Base-by-base conservation (phyloP, 495 filamentous ascomycete species). In the Viridothelium virens region DNA sequence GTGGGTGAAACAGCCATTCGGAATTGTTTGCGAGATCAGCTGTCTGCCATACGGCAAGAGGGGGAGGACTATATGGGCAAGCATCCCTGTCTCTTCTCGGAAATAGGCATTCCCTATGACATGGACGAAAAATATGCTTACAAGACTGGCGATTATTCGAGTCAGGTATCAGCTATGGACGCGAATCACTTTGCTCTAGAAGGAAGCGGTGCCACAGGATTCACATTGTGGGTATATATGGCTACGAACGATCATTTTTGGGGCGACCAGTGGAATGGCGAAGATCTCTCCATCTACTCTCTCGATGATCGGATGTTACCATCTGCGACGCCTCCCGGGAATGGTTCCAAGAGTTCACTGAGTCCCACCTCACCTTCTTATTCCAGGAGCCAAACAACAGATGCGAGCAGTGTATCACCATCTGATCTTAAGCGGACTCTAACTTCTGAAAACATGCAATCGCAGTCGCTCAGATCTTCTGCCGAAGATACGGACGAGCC, bases 61-160 rank as follows among this genome's bases (percentile, higher is more conserved):
- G 96, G 95, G n/a, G 75, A 87, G 18, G 88, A 93, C 41, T 87
- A 93, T 64, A 91, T 96, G 83, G 94, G 94, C 16, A 84, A 87
- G 41, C 94, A 95, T 69, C 94, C 94, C 1, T 88, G 93, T 70
- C 78, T 98, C 11, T 89, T 96, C 74, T 95, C 90, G 1, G 94
- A 99, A 72, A 96, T 97, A 70, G 94, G 94, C 34, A 96, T 97
- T 67, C 94, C 94, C 0, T 99, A 96, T 73, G 95, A 99, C 75
- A 99, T 99, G 94, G 92, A 99, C 72, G 85, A 95, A 65, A 90
- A 96, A 76, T 78, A 91, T 69, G 94, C 94, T 1, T 99, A 99
- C 76, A 89, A 90, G 74, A 96, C 92, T n/a, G 94, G 94, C 2
- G 89, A 99, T 71, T 99, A 95, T 72, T 87, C 89, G 64, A 96